These are phyloP conservation scores for Grosmannia huntii DNA, from an alignment of 2,329 filamentous ascomycete species.

Conservation along the genomic window DNA sequence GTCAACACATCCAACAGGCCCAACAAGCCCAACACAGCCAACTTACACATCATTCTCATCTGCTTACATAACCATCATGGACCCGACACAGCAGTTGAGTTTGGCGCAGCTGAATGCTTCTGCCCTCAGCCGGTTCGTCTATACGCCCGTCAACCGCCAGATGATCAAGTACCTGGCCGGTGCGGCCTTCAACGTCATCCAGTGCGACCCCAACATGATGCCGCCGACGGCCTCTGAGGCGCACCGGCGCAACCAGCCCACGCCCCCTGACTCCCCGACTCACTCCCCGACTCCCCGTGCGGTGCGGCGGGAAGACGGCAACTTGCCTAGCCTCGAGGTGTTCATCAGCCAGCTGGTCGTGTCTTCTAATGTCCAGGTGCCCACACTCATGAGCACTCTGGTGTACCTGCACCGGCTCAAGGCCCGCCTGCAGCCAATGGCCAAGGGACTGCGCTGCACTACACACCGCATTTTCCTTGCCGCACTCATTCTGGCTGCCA, in stretches of 20 bases:
- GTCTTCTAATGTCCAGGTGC: slow-evolving; percentile 90
- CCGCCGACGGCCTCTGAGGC: slow-evolving; percentile 24
- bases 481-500: slow-evolving; percentile 72
- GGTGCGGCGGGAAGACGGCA: slow-evolving; percentile 32
- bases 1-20: background rate
- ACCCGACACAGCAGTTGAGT: slow-evolving; percentile 31
- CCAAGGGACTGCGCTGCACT: slow-evolving; percentile 92
- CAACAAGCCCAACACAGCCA: background rate
- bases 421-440: slow-evolving; percentile 77
- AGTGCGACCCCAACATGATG: slow-evolving; percentile 55
- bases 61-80: slow-evolving; percentile 22
- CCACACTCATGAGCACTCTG: slow-evolving; percentile 91
- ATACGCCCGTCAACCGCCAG: slow-evolving; percentile 56
- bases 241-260: slow-evolving; percentile 20
- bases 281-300: slow-evolving; percentile 30
- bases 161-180: slow-evolving; percentile 69
- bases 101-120: slow-evolving; percentile 52
- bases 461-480: slow-evolving; percentile 96
- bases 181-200: slow-evolving; percentile 66
- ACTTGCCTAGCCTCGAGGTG: slow-evolving; percentile 68
- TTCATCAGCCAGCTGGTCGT: slow-evolving; percentile 90
- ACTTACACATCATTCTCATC: background rate
- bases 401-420: slow-evolving; percentile 84
- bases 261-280: slow-evolving; percentile 29
- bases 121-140: slow-evolving; percentile 71